Conservation (phyloP, 139 green algal genomes). For the Volvox africanus region DNA sequence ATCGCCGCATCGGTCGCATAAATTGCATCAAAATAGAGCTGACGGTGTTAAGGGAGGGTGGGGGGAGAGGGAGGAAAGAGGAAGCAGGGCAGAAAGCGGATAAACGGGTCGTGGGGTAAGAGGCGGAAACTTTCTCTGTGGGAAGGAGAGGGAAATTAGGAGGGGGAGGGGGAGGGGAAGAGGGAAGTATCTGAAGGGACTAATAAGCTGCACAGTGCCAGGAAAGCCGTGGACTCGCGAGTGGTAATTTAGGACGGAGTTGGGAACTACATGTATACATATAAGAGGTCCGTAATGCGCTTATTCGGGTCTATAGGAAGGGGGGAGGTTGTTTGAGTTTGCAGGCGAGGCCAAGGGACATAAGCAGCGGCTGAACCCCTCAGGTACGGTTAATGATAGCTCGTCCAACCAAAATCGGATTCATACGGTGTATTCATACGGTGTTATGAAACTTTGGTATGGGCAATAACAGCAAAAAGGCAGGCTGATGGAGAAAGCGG, state of each 20-base stretch:
- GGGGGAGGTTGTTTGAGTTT: too few relatives aligned
- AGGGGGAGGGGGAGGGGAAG: not conserved
- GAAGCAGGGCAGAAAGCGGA: not conserved
- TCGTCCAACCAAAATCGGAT: too few relatives aligned
- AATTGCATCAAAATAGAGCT: conserved; percentile 16
- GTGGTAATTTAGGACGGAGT: not conserved
- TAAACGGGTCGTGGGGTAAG: not conserved
- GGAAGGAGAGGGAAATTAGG: not conserved
- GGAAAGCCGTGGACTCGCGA: too few relatives aligned
- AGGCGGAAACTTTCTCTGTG: too few relatives aligned
- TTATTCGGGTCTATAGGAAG: too few relatives aligned
- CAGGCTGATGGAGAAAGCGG: not conserved
- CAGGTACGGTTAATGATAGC: too few relatives aligned
- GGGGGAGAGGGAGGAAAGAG: not conserved
- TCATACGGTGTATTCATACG: too few relatives aligned
- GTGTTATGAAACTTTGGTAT: not conserved
- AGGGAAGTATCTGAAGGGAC: not conserved
- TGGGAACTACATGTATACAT: not conserved
- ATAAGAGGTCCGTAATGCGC: not conserved
- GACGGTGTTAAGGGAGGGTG: not conserved
- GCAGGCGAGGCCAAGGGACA: too few relatives aligned
- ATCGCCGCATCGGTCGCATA: not conserved
- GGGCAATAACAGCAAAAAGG: not conserved
- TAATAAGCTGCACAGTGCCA: not conserved
- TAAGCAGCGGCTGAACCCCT: too few relatives aligned